These are phyloP conservation scores for Acacia concinna DNA, from an alignment of 331 rosid genomes.

Conservation along the genomic window DNA sequence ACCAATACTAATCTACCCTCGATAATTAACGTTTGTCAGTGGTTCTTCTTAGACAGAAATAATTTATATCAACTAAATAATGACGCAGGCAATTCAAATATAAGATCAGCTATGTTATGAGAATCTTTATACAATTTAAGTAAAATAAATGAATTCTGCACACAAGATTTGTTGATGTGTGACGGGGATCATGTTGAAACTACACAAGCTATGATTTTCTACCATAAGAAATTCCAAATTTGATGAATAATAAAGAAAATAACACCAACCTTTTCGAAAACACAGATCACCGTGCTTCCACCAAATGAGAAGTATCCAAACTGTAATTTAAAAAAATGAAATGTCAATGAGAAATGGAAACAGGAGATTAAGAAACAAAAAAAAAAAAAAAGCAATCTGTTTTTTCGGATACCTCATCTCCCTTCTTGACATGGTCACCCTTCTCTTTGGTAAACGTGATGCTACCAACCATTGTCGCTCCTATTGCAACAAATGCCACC, in stretches of 20 bases:
- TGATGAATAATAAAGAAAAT: background rate
- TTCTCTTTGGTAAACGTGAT: slow-evolving; percentile 68
- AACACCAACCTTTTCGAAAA: slow-evolving; percentile 76
- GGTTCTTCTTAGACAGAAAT: background rate
- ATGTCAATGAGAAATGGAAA: slow-evolving; percentile 32
- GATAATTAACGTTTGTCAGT: background rate
- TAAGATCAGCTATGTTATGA: background rate
- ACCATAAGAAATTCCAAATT: slow-evolving; percentile 19
- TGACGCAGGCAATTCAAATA: background rate
- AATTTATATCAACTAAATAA: background rate
- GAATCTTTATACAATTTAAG: background rate
- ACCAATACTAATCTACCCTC: no score
- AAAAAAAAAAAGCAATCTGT: slow-evolving; percentile 20
- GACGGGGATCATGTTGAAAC: slow-evolving; percentile 3
- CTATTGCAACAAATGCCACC: slow-evolving; percentile 96
- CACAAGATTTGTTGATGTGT: background rate
- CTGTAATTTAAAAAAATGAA: slow-evolving; percentile 49
- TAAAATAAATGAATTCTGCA: background rate
- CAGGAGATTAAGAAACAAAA: slow-evolving; percentile 11
- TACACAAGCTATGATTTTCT: slow-evolving; percentile 9
- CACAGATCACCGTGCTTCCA: slow-evolving; percentile 95
- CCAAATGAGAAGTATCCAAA: slow-evolving; percentile 97
- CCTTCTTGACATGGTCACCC: slow-evolving; percentile 87
- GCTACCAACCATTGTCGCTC: slow-evolving; percentile 99
- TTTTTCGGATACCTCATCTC: slow-evolving; percentile 82